A percentile compares a stretch with the other conserved stretches of the same genome.
Conservation (phyloP, 2,329 filamentous ascomycete species). For the Venturia pyrina region DNA sequence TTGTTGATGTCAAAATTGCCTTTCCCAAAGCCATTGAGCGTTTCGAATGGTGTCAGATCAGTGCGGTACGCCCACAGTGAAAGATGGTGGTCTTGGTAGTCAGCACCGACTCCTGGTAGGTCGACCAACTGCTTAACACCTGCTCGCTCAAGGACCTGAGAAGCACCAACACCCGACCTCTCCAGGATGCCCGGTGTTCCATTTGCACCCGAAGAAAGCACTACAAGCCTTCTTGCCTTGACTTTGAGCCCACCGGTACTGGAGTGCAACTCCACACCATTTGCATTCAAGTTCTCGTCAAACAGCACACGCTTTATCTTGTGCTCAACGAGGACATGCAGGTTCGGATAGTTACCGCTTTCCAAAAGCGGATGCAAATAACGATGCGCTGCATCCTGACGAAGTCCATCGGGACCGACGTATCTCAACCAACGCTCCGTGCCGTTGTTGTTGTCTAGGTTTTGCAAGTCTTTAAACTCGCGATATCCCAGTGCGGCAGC, state of each 20-base stretch:
- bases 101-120: slow-evolving; percentile 42
- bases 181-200: slow-evolving; percentile 49
- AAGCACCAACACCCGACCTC: slow-evolving; percentile 50
- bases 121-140: slow-evolving; percentile 38
- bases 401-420: slow-evolving; percentile 39
- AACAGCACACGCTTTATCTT: slow-evolving; percentile 48
- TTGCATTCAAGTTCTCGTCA: slow-evolving; percentile 39
- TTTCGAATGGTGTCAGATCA: slow-evolving; percentile 35
- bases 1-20: slow-evolving; percentile 37
- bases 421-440: slow-evolving; percentile 39
- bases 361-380: slow-evolving; percentile 46
- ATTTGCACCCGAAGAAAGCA: slow-evolving; percentile 40
- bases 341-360: slow-evolving; percentile 42
- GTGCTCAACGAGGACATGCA: slow-evolving; percentile 49
- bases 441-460: slow-evolving; percentile 36
- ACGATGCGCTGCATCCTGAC: slow-evolving; percentile 48
- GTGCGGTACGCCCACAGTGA: slow-evolving; percentile 44
- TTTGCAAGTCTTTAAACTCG: slow-evolving; percentile 44
- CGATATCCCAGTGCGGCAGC: slow-evolving; percentile 39
- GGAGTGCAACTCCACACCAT: slow-evolving; percentile 49
- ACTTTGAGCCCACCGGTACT: slow-evolving; percentile 32
- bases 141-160: slow-evolving; percentile 37
- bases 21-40: slow-evolving; percentile 43
- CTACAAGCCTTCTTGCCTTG: slow-evolving; percentile 45
- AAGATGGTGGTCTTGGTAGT: slow-evolving; percentile 49